A percentile compares a stretch with the other conserved stretches of the same genome.
Evolutionary conservation across 371 early-diverging fungal species (phyloP).

Genomic region (Pancytospora epiphaga): DNA sequence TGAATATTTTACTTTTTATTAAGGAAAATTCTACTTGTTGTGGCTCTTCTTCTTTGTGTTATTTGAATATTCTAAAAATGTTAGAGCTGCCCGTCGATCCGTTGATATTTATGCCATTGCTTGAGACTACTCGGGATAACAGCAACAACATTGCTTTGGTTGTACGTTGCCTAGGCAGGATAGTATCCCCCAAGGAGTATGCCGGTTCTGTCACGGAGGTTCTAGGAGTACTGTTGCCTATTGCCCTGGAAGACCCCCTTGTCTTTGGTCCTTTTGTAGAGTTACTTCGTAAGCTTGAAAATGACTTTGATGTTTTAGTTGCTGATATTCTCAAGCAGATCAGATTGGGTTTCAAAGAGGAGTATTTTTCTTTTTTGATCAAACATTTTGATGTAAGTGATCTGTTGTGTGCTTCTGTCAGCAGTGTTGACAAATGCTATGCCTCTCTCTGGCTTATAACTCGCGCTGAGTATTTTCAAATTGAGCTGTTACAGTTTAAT

Average conservation of each 20-base stretch:
- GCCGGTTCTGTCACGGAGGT: neutral
- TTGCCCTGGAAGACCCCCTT: neutral
- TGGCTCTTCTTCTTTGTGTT: constrained; percentile 7
- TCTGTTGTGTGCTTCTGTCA: neutral
- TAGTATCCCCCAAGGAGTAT: neutral
- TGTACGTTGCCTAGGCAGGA: neutral
- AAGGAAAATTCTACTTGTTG: constrained; percentile 11
- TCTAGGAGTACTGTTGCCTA: neutral
- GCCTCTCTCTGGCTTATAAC: constrained; percentile 26
- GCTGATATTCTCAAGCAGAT: neutral
- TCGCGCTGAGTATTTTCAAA: constrained; percentile 5
- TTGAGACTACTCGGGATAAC: constrained; percentile 26
- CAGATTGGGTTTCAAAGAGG: neutral
- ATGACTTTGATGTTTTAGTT: neutral
- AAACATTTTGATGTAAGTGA: constrained; percentile 5
- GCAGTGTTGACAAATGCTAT: constrained; percentile 20
- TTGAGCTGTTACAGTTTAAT: constrained; percentile 7
- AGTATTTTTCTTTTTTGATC: neutral
- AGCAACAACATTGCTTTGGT: constrained; percentile 8
- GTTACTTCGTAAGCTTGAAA: neutral
- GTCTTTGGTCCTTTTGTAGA: neutral
- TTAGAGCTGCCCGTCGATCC: neutral
- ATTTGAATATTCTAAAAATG: constrained; percentile 19
- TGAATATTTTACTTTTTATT: constrained; percentile 16
- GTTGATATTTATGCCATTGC: constrained; percentile 1